Evolutionary conservation across 1,284 basidiomycete species (phyloP).

Genomic region (Cronartium quercuum): DNA sequence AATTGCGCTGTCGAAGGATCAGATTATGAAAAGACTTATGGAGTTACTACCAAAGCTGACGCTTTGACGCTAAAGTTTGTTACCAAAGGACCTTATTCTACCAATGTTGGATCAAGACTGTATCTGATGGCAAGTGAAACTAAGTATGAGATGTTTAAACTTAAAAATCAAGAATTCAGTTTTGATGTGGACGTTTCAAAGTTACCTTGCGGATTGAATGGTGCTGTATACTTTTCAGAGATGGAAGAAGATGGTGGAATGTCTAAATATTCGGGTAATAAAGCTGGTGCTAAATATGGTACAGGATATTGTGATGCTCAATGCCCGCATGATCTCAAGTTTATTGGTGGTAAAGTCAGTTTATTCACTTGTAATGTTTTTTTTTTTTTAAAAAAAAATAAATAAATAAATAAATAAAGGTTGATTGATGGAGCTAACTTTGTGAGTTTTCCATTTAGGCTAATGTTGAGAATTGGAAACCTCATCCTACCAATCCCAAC

Average conservation of each 20-base stretch:
- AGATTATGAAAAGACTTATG: constrained; percentile 14
- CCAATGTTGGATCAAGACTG: constrained; percentile 19
- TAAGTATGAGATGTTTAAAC: constrained; percentile 26
- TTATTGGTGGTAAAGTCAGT: constrained; percentile 56
- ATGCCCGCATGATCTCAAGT: constrained; percentile 55
- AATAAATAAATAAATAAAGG: no score
- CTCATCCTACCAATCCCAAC: constrained; percentile 43
- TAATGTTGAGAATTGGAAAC: constrained; percentile 45
- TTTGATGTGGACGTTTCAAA: constrained; percentile 33
- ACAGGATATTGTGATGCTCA: constrained; percentile 50
- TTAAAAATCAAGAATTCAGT: constrained; percentile 28
- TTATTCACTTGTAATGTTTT: background rate
- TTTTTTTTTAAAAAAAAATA: constrained; percentile 43
- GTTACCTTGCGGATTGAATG: constrained; percentile 45
- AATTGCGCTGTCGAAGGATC: constrained; percentile 30
- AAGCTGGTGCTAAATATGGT: constrained; percentile 10
- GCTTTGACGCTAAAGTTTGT: constrained; percentile 6
- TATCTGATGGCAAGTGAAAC: background rate
- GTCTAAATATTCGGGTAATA: constrained; percentile 27
- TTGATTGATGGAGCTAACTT: background rate
- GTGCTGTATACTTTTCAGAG: constrained; percentile 51
- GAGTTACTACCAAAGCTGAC: background rate
- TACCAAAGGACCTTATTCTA: constrained; percentile 8
- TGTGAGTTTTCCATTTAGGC: constrained; percentile 45
- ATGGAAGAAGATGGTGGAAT: constrained; percentile 44